Evolutionary conservation across 768 basidiomycete genomes (phyloP).

Genomic region (Cytidiella melzeri): DNA sequence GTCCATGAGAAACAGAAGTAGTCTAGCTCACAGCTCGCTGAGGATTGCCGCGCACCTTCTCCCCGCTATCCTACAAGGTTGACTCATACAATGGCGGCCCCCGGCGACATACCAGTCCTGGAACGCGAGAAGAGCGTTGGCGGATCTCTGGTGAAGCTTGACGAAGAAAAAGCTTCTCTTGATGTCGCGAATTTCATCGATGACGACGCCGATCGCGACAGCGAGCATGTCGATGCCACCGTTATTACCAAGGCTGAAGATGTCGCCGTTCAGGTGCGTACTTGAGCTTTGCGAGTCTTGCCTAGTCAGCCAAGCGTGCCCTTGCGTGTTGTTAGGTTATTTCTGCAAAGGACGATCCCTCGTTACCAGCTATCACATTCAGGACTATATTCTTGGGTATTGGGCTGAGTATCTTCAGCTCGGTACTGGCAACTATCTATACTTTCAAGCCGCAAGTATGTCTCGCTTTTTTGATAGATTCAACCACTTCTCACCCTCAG

Average conservation of each 20-base stretch:
- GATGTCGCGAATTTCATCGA: slow-evolving; percentile 8
- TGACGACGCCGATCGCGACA: slow-evolving; percentile 1
- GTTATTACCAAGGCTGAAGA: slow-evolving; percentile 37
- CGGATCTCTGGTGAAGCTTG: slow-evolving; percentile 1
- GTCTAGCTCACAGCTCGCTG: no score
- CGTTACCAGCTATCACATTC: slow-evolving; percentile 42
- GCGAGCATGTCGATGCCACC: slow-evolving; percentile 18
- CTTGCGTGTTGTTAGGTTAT: slow-evolving; percentile 30
- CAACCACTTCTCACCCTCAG: not conserved
- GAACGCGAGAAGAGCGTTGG: slow-evolving; percentile 2
- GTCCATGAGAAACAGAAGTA: not conserved
- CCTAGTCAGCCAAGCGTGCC: no score
- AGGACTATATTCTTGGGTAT: slow-evolving; percentile 42
- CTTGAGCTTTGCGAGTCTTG: not conserved
- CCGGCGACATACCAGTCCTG: slow-evolving; percentile 6
- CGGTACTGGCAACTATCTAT: slow-evolving; percentile 32
- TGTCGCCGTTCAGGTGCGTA: slow-evolving; percentile 33
- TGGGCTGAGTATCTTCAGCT: slow-evolving; percentile 42
- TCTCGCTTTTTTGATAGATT: not conserved
- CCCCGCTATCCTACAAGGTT: not conserved
- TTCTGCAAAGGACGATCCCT: slow-evolving; percentile 43
- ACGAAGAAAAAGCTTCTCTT: slow-evolving; percentile 13
- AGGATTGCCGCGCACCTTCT: not conserved
- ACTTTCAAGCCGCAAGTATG: slow-evolving; percentile 30
- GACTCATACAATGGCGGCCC: not conserved